A percentile compares a stretch with the other conserved stretches of the same genome.
Conservation (phyloP, 208 protist species). For the Leishmania tropica region DNA sequence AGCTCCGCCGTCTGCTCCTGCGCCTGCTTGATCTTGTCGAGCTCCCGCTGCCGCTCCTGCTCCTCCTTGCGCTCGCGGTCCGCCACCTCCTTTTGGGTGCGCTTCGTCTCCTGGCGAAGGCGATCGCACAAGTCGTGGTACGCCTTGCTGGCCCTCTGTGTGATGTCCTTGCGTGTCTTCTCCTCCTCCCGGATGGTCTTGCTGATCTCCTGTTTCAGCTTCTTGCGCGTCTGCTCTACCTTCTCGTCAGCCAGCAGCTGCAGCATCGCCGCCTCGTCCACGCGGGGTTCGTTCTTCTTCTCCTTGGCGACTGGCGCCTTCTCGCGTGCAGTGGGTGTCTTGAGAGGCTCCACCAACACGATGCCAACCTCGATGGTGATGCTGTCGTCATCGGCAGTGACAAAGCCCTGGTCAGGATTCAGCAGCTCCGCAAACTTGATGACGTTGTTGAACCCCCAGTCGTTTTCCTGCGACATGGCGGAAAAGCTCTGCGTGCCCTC, state of each 20-base stretch:
- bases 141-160: conserved; percentile 56
- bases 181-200: conserved; percentile 86
- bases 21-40: conserved; percentile 78
- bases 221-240: conserved; percentile 70
- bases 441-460: conserved; percentile 93
- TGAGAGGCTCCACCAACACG: conserved; percentile 82
- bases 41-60: conserved; percentile 73
- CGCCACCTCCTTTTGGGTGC: conserved; percentile 66
- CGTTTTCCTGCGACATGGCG: conserved; percentile 87
- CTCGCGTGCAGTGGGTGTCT: conserved; percentile 46
- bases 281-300: conserved; percentile 64
- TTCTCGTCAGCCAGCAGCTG: conserved; percentile 84
- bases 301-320: conserved; percentile 48
- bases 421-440: conserved; percentile 85
- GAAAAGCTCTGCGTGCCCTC: conserved; percentile 91
- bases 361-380: conserved; percentile 92
- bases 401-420: conserved; percentile 80
- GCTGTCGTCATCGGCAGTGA: conserved; percentile 68
- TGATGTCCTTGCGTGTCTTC: conserved; percentile 82
- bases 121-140: conserved; percentile 80
- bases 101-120: conserved; percentile 72
- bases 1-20: conserved; percentile 78
- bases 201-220: conserved; percentile 80
- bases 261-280: conserved; percentile 71
- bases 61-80: conserved; percentile 84